A percentile compares a stretch with the other conserved stretches of the same genome.
Evolutionary conservation across 169 alveolate species (phyloP).

Genomic region (Eimeria acervulina): DNA sequence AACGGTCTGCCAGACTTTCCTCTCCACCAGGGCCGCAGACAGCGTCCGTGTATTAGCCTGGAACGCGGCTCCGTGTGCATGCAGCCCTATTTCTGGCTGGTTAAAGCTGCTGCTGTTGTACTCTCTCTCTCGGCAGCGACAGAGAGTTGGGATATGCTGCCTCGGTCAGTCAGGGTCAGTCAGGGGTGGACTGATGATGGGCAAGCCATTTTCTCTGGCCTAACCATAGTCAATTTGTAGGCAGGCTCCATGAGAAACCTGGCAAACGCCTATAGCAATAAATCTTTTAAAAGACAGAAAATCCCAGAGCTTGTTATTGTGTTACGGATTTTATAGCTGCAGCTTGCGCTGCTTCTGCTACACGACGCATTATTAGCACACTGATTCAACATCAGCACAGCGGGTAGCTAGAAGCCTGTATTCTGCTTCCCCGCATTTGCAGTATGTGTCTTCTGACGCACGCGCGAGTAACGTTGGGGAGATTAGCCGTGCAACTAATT

Average conservation of each 20-base stretch:
- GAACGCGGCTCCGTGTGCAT: background rate
- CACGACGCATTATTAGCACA: background rate
- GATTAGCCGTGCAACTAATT: background rate
- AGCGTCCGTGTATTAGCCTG: background rate
- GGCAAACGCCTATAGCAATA: background rate
- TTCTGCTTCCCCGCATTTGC: background rate
- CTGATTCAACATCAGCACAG: background rate
- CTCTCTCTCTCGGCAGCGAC: background rate
- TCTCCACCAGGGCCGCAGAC: background rate
- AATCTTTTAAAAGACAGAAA: background rate
- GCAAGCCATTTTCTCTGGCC: conserved; percentile 10
- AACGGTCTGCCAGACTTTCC: conserved; percentile 19
- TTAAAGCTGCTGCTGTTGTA: background rate
- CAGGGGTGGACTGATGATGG: background rate
- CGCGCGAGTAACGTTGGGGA: background rate
- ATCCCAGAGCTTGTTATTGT: background rate
- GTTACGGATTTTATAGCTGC: background rate
- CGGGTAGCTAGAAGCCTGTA: background rate
- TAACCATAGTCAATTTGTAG: conserved; percentile 5
- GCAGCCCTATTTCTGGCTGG: background rate
- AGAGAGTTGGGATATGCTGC: conserved; percentile 12
- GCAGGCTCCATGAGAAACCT: conserved; percentile 1
- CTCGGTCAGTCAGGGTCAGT: background rate
- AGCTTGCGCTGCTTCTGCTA: background rate
- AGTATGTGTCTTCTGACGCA: background rate